Conservation (phyloP, 306 rosid species). For the Quercus cerris region DNA sequence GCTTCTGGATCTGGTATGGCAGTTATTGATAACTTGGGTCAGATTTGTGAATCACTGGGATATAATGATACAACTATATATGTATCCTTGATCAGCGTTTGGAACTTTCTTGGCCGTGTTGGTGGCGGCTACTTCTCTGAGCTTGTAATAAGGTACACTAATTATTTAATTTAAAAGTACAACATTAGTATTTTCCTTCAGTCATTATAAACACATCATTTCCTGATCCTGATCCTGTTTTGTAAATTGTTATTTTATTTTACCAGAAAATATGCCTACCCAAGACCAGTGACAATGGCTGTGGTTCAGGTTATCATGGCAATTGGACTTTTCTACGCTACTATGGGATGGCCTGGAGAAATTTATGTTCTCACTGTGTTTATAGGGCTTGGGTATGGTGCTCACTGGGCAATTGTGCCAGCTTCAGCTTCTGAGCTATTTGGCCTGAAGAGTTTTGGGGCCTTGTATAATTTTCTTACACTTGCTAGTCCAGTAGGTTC, state of each 20-base stretch:
- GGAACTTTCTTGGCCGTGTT: constrained; percentile 91
- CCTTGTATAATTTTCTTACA: constrained; percentile 60
- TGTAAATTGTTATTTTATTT: not conserved
- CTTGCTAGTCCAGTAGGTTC: constrained; percentile 67
- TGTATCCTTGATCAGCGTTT: constrained; percentile 77
- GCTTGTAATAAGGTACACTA: constrained; percentile 59
- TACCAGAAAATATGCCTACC: constrained; percentile 33
- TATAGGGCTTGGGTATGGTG: constrained; percentile 48
- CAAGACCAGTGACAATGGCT: constrained; percentile 39
- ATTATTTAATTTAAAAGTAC: not conserved
- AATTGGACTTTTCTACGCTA: constrained; percentile 31
- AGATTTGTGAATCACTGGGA: constrained; percentile 69
- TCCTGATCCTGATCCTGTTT: not conserved
- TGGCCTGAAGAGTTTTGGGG: constrained; percentile 72
- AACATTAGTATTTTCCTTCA: not conserved
- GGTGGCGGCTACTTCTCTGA: constrained; percentile 89
- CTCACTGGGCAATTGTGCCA: constrained; percentile 42
- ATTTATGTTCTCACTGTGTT: constrained; percentile 35
- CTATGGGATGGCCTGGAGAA: constrained; percentile 39
- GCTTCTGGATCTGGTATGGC: constrained; percentile 85
- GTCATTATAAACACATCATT: not conserved
- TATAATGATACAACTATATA: constrained; percentile 53
- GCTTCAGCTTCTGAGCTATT: constrained; percentile 51
- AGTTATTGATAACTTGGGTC: constrained; percentile 86
- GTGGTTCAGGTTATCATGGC: constrained; percentile 32